Conservation (phyloP, 306 rosid species). For the Hippophae tibetana region DNA sequence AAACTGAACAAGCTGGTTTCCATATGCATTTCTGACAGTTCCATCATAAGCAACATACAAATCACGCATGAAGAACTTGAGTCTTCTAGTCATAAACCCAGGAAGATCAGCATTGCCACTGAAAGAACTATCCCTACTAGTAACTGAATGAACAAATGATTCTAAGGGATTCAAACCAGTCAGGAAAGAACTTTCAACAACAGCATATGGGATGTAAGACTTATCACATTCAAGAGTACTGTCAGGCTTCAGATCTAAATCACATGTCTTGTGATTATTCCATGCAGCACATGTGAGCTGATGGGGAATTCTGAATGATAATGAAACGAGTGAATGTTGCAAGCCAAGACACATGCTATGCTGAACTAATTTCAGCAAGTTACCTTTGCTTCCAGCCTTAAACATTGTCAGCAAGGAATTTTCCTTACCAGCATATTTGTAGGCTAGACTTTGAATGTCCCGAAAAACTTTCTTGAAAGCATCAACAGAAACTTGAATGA, state of each 20-base stretch:
- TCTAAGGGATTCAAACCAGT: constrained; percentile 86
- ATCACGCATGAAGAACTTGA: constrained; percentile 91
- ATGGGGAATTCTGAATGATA: constrained; percentile 64
- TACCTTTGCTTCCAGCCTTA: constrained; percentile 98
- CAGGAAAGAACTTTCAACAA: constrained; percentile 69
- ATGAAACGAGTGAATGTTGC: constrained; percentile 75
- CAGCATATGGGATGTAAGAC: constrained; percentile 75
- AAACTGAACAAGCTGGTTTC: constrained; percentile 73
- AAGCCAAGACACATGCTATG: constrained; percentile 91
- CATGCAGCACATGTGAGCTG: constrained; percentile 73
- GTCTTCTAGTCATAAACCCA: constrained; percentile 73
- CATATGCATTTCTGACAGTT: constrained; percentile 78
- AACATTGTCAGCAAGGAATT: constrained; percentile 66
- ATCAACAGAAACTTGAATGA: constrained; percentile 76
- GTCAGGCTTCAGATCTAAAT: constrained; percentile 26
- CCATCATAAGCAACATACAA: constrained; percentile 72
- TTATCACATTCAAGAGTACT: constrained; percentile 28
- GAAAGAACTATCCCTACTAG: constrained; percentile 76
- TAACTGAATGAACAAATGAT: constrained; percentile 88
- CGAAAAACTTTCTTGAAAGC: constrained; percentile 70
- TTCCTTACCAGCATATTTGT: constrained; percentile 46
- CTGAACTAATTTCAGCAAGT: constrained; percentile 66
- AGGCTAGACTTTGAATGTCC: constrained; percentile 61
- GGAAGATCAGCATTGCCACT: constrained; percentile 96
- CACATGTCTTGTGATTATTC: constrained; percentile 51